phyloP scores from a whole-genome alignment of 257 asterid genomes.

The Rauvolfia tetraphylla region DNA sequence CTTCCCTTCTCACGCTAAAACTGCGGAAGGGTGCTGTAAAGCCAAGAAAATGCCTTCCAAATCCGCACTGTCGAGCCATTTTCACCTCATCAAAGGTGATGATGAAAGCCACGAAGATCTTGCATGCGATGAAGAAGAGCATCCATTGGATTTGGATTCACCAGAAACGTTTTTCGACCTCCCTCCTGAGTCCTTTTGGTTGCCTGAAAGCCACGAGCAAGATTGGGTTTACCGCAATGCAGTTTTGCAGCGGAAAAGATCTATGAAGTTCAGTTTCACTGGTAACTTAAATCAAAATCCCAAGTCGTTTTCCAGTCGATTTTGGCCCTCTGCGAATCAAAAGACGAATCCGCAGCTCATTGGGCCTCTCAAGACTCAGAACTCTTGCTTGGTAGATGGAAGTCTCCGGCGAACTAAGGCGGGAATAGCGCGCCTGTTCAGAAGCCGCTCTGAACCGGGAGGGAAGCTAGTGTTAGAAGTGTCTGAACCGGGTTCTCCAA shows the following conservation, averaged over 20 bases:
- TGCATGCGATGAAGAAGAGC: not conserved
- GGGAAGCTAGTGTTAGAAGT: constrained; percentile 25
- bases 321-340: constrained; percentile 14
- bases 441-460: constrained; percentile 43
- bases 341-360: constrained; percentile 28
- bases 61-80: constrained; percentile 4
- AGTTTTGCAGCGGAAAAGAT: constrained; percentile 50
- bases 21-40: not conserved
- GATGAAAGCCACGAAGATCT: not conserved
- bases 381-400: constrained; percentile 20
- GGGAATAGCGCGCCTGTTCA: constrained; percentile 23
- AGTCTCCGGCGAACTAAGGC: constrained; percentile 27
- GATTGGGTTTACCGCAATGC: constrained; percentile 59
- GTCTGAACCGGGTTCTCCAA: constrained; percentile 75
- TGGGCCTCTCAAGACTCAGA: constrained; percentile 34
- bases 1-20: not conserved
- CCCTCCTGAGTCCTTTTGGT: constrained; percentile 63
- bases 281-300: constrained; percentile 21
- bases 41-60: constrained; percentile 8
- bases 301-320: constrained; percentile 30
- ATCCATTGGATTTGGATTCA: constrained; percentile 17
- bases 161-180: constrained; percentile 33
- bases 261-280: constrained; percentile 37
- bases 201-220: constrained; percentile 40
- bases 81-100: not conserved